Conservation (phyloP, 2,329 filamentous ascomycete genomes). For the Metarhizium rileyi region DNA sequence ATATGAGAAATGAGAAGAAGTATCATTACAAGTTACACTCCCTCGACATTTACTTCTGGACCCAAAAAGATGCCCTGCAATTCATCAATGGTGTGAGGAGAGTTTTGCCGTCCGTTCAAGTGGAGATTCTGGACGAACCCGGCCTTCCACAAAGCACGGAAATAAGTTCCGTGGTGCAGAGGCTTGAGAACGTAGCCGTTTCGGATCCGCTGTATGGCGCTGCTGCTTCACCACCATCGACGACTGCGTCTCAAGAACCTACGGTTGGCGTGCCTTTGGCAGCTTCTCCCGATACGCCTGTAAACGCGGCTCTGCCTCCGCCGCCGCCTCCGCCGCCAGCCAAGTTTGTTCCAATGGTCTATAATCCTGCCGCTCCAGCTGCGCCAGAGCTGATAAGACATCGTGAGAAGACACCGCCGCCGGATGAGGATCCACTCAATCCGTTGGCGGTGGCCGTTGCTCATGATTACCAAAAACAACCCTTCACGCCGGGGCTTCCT, state of each 20-base stretch:
- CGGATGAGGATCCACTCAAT: constrained; percentile 51
- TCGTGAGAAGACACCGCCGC: constrained; percentile 73
- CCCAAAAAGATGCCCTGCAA: constrained; percentile 57
- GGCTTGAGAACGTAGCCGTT: constrained; percentile 62
- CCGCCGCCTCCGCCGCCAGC: constrained; percentile 20
- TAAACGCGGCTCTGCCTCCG: constrained; percentile 19
- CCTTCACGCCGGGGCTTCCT: constrained; percentile 43
- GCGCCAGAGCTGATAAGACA: constrained; percentile 63
- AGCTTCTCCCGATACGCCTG: neutral
- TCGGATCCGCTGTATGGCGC: constrained; percentile 42
- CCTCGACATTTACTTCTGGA: constrained; percentile 74
- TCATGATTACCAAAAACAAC: constrained; percentile 43
- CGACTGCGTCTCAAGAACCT: constrained; percentile 10
- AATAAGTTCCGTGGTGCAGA: constrained; percentile 63
- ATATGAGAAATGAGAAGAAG: constrained; percentile 63
- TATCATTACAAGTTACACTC: constrained; percentile 72
- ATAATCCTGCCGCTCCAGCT: constrained; percentile 70
- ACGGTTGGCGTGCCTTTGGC: constrained; percentile 7
- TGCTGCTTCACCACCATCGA: constrained; percentile 9
- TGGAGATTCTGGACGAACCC: constrained; percentile 58
- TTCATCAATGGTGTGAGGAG: constrained; percentile 60
- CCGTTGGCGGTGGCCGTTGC: constrained; percentile 48
- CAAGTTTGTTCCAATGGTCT: constrained; percentile 56
- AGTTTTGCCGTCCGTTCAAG: constrained; percentile 50
- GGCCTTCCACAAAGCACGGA: constrained; percentile 34